Base-by-base conservation (phyloP, 192 early-diverging fungal genomes). In the Entomortierella parvispora region DNA sequence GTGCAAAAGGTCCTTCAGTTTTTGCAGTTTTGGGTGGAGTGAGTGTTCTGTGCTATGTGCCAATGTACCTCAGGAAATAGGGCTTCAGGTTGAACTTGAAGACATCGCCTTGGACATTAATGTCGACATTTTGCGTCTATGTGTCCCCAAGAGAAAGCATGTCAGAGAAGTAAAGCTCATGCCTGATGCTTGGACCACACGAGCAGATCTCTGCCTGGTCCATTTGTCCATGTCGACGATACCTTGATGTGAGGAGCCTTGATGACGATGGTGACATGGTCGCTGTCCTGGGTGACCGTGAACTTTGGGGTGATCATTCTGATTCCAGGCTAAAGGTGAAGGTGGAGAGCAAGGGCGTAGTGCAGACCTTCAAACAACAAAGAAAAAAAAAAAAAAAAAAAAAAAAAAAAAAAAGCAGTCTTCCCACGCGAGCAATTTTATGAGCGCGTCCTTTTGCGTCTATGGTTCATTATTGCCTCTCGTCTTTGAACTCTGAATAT, bases 291-390 rank as follows among this genome's bases (percentile, higher is more conserved):
- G 1, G 85, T 82, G 17, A 95, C 85, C 37, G 71, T 79, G 68
- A 99, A 99, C 14, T 75, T 67, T 7, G 97, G 96, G n/a, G 95
- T 96, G 58, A 97, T 88, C 97, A 99, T 99, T 33, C n/a, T 62
- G 51, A 23, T 3, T 10, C 10, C 20, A 22, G 32, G 23, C 28
- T 40, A 18, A 32, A 47, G 31, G 28, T 46, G 43, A 37, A 14
- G 26, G 10, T n/a, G 22, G 37, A 45, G 26, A 11, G 7, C 9
- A 11, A 58, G 23, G 15, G 34, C 17, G 10, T 31, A 58, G 25
- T 45, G 43, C 25, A 18, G 58, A 17, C 10, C n/a, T 12, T 23
- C n/a, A 6, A 34, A 40, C 33, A 58, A 58, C 32, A 58, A 58
- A 58, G 37, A 58, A 26, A 58, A 25, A 44, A 59, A 45, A 42